A percentile compares a stretch with the other conserved stretches of the same genome.
phyloP scores from a whole-genome alignment of 352 stramenopile genomes.

The Globisporangium carolinianum region DNA sequence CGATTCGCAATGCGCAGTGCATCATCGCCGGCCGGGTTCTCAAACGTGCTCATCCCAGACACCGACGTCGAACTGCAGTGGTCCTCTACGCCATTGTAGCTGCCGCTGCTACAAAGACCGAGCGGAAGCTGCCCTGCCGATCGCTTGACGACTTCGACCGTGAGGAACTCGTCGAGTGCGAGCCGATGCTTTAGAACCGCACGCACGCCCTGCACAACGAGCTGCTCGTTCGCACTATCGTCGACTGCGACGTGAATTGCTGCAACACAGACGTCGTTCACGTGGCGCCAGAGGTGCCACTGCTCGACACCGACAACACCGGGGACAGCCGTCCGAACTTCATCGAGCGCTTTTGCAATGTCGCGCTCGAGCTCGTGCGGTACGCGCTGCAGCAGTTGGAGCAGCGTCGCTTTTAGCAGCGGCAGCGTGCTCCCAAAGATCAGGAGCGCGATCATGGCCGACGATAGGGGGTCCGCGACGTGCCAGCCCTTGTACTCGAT shows the following conservation, averaged over 20 bases:
- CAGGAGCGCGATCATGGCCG: conserved; percentile 75
- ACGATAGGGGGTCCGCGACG: conserved; percentile 77
- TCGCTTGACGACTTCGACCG: conserved; percentile 53
- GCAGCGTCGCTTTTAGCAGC: conserved; percentile 64
- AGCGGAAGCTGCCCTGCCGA: conserved; percentile 15
- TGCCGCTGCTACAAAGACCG: background rate
- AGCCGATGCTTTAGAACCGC: conserved; percentile 39
- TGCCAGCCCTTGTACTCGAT: conserved; percentile 83
- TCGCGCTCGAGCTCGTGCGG: conserved; percentile 43
- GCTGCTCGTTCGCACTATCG: conserved; percentile 37
- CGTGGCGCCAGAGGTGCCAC: conserved; percentile 76
- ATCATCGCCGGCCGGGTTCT: conserved; percentile 61
- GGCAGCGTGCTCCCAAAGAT: conserved; percentile 81
- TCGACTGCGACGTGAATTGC: conserved; percentile 56
- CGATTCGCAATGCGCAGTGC: conserved; percentile 3
- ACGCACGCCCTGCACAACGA: conserved; percentile 38
- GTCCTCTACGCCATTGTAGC: conserved; percentile 12
- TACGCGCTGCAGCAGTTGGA: conserved; percentile 67
- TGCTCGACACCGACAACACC: conserved; percentile 40
- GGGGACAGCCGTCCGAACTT: conserved; percentile 34
- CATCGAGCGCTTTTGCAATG: conserved; percentile 35
- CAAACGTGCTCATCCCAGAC: conserved; percentile 43
- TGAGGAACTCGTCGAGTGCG: conserved; percentile 43
- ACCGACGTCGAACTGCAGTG: conserved; percentile 9
- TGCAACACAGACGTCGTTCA: conserved; percentile 49